Evolutionary conservation across 2,329 filamentous ascomycete genomes (phyloP), one percentile per base, ranked within the genome.

Genomic region (Hortaea werneckii): DNA sequence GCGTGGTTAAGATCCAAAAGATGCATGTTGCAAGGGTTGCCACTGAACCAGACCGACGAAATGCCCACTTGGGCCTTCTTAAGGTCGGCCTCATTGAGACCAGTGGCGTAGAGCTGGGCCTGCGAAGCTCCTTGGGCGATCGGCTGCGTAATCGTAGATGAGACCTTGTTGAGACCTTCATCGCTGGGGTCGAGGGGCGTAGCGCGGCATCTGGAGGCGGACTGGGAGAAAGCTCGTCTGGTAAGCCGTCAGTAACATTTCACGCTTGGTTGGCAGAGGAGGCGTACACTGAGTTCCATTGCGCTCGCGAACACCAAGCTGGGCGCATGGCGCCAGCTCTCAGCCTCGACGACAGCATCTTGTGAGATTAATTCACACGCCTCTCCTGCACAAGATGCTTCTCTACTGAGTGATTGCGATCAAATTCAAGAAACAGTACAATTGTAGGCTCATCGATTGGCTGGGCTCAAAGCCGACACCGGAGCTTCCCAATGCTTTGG

Each of bases 21-120:
- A 69, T 98, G 92, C 90, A 95, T 98, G 72, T 98, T 98, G 76
- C 92, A 98, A 27, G 92, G 92, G 71, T 98, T 98, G 47, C 92
- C 92, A 58, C 87, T 84, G 71, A 90, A 95, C 92, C 92, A 98
- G 50, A 96, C 89, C 5, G 89, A 95, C 37, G 90, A 94, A 65
- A 98, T 96, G 56, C 92, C 92, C 57, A 98, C 83, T 73, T 98
- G 94, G 27, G 92, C 85, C 74, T 96, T 98, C 73, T 84, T 83
- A 82, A 96, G 86, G 67, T 95, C 89, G 46, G 77, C 76, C 62
- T 94, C 86, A 37, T 72, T 79, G 59, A 98, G 74, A 44, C 94
- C 94, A 1, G 90, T 95, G 56, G 87, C 92, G 74, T 95, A 98
- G 47, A 98, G 77, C 94, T 98, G 98, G 54, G 94, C 92, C 73